phyloP scores from a whole-genome alignment of 208 protist genomes.

The Herpetomonas samuelpessoai region DNA sequence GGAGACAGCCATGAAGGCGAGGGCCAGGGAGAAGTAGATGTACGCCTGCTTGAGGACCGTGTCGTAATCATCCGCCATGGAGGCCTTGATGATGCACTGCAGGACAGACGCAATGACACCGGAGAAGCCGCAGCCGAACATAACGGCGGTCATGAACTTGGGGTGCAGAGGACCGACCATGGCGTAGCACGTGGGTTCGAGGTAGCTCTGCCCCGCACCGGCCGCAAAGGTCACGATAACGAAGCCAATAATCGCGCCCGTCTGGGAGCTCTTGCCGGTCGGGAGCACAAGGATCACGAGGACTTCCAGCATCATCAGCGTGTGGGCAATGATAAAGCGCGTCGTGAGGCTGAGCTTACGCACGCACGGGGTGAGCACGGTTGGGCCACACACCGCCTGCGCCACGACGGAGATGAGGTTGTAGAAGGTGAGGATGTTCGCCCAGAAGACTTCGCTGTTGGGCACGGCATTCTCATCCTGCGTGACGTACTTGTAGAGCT shows the following conservation, averaged over 20 bases:
- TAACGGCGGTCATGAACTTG: constrained; percentile 45
- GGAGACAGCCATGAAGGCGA: constrained; percentile 41
- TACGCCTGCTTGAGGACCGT: constrained; percentile 35
- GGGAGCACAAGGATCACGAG: constrained; percentile 46
- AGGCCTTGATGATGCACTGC: constrained; percentile 62
- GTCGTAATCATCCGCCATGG: constrained; percentile 40
- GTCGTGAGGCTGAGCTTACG: constrained; percentile 43
- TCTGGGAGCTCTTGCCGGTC: constrained; percentile 19
- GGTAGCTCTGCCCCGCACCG: constrained; percentile 53
- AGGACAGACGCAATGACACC: constrained; percentile 46
- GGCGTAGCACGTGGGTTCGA: constrained; percentile 71
- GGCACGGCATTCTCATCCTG: constrained; percentile 28
- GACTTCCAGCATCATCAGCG: constrained; percentile 45
- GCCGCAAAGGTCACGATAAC: constrained; percentile 40
- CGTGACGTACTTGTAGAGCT: constrained; percentile 60
- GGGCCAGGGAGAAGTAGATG: constrained; percentile 63
- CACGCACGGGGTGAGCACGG: constrained; percentile 43
- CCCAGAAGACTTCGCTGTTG: constrained; percentile 33
- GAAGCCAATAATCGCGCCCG: constrained; percentile 38
- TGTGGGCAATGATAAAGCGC: constrained; percentile 25
- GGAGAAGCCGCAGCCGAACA: constrained; percentile 49
- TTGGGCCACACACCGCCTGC: constrained; percentile 42
- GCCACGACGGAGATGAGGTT: constrained; percentile 55
- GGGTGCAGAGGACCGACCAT: constrained; percentile 56
- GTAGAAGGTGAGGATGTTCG: constrained; percentile 67